These are phyloP conservation scores for Boletus bicolor DNA, from an alignment of 768 basidiomycete genomes.

Conservation along the genomic window DNA sequence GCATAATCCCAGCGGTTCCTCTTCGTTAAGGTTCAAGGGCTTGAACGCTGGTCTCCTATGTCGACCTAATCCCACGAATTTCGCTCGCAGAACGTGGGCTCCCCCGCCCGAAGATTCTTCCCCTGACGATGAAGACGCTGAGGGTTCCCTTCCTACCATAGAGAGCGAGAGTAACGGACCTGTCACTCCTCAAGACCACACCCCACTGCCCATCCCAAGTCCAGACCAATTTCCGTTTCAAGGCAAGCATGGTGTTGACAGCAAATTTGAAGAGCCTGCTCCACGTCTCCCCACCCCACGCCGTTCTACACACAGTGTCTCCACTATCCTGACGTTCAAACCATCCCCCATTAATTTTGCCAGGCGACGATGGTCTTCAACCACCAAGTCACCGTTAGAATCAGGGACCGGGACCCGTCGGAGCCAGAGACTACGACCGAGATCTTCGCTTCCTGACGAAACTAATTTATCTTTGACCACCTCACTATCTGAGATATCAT, in stretches of 20 bases:
- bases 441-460: slow-evolving; percentile 28
- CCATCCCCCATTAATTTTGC: slow-evolving; percentile 66
- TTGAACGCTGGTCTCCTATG: slow-evolving; percentile 47
- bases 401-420: slow-evolving; percentile 34
- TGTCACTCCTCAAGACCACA: slow-evolving; percentile 57
- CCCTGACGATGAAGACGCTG: slow-evolving; percentile 30
- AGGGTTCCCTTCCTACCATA: slow-evolving; percentile 32
- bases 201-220: slow-evolving; percentile 39
- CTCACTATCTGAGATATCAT: slow-evolving; percentile 27
- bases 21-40: slow-evolving; percentile 29
- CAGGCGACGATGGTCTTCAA: slow-evolving; percentile 55
- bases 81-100: slow-evolving; percentile 57
- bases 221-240: slow-evolving; percentile 28
- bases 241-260: slow-evolving; percentile 14
- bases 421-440: slow-evolving; percentile 35
- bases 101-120: slow-evolving; percentile 35
- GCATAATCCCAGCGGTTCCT: slow-evolving; percentile 26
- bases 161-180: slow-evolving; percentile 51
- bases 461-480: slow-evolving; percentile 28
- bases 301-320: slow-evolving; percentile 20
- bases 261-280: slow-evolving; percentile 21
- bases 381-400: slow-evolving; percentile 34
- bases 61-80: slow-evolving; percentile 60
- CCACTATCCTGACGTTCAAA: slow-evolving; percentile 50
- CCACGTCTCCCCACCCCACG: slow-evolving; percentile 26